Base-by-base conservation (phyloP, 352 stramenopile species). In the Elongisporangium undulatum region DNA sequence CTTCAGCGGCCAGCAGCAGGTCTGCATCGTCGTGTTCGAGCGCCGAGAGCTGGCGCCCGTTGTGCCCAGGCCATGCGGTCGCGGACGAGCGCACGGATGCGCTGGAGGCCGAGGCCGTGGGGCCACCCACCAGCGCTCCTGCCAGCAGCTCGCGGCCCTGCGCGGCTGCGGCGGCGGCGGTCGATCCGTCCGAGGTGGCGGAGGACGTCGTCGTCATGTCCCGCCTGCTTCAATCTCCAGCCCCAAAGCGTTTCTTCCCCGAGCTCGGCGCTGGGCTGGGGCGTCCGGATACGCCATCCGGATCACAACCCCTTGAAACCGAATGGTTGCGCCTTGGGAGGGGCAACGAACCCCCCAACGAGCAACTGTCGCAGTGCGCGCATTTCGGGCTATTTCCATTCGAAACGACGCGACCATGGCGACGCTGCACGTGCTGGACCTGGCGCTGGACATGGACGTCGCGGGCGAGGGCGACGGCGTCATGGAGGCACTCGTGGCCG, bases 401-500 rank as follows among this genome's bases (percentile, higher is more conserved):
- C 39, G 41, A 41, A 61, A 19, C 21, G 48, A 21, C 16, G 22
- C 10, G 26, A 39, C 50, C 24, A 74, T 72, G 69, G 54, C 51
- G 22, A 4, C 13, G 16, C 53, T 34, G 22, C 26, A 56, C 41
- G 56, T 50, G 23, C 55, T 70, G 51, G 51, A 65, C 54, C 56
- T 80, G 48, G 39, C 73, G 56, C 71, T 87, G 52, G 67, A 85
- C 49, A 58, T 80, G 21, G 65, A 82, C 24, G 57, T 54, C 6
- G 65, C 70, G 6, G 19, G 53, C 12, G 74, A 80, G 4, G 58
- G 59, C 16, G 67, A 75, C 39, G 67, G 59, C 54, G 56, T 49
- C 59, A 85, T 87, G 51, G 69, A 80, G 23, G 65, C 69, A 48
- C 74, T 93, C 23, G 75, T 88, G 55, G 68, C 53, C 6, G 66